Conservation (phyloP, 805 yeast genomes). For the Myxozyma lipomycoides region DNA sequence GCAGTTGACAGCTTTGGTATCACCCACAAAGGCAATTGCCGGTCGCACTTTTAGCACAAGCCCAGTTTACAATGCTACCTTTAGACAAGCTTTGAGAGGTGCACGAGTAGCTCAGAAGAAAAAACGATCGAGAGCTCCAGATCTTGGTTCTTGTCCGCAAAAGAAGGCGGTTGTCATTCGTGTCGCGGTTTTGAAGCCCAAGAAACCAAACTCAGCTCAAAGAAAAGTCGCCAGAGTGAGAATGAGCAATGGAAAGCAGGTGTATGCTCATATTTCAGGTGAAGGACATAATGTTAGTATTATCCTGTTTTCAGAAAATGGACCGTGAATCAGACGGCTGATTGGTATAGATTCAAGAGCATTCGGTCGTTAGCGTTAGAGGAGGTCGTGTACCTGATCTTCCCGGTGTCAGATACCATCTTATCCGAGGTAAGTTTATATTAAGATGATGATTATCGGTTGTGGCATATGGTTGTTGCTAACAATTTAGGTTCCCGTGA, state of each 20-base stretch:
- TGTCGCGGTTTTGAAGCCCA: conserved; percentile 93
- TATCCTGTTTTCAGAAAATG: neutral
- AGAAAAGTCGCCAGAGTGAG: conserved; percentile 95
- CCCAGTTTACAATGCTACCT: conserved; percentile 47
- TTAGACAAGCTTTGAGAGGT: conserved; percentile 74
- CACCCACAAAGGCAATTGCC: neutral
- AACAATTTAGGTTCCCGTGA: conserved; percentile 53
- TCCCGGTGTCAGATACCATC: conserved; percentile 95
- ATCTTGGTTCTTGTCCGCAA: conserved; percentile 76
- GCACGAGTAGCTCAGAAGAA: conserved; percentile 50
- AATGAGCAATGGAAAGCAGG: conserved; percentile 79
- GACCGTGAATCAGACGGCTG: too few relatives aligned
- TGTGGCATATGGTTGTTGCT: neutral
- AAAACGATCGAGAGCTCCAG: conserved; percentile 64
- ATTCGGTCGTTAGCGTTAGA: conserved; percentile 88
- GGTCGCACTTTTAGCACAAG: conserved; percentile 5
- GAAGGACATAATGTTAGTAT: conserved; percentile 79
- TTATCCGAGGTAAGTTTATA: conserved; percentile 67
- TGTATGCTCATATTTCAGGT: conserved; percentile 94
- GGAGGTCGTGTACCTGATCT: conserved; percentile 99
- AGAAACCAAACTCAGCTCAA: conserved; percentile 97
- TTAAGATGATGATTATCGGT: neutral
- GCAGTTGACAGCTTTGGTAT: too few relatives aligned
- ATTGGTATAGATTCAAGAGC: conserved; percentile 68
- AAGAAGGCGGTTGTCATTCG: conserved; percentile 89